Base-by-base conservation (phyloP, 108 stramenopile species). In the Epipyxis sp. region DNA sequence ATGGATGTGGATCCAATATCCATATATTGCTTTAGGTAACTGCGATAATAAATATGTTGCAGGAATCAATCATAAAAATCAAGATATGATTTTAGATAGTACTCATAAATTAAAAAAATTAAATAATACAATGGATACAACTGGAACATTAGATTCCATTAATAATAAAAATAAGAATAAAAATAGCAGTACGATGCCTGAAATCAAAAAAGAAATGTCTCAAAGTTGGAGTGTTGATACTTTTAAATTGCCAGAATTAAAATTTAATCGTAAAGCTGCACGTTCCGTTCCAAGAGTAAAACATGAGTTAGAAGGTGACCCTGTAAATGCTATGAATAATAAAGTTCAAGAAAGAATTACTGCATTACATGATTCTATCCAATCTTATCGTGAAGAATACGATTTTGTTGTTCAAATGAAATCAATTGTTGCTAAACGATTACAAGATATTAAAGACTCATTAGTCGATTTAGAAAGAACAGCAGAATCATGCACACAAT, bases 1-100 rank as follows among this genome's bases (percentile, higher is more conserved):
- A 0, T 87, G 87, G 87, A 86, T 87, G 87, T 87, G 87, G 87
- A 87, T 87, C 42, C 84, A 87, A 65, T 87, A 84, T 68, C 87
- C 87, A 3, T 80, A 78, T 80, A 79, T 87, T 20, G 85, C 87
- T 3, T 58, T 87, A 41, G 82, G 81, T 20, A 87, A 87, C 78
- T 87, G 87, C 50, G 86, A 85, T 6, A 10, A 13, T 10, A 37
- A 25, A 34, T 37, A 30, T 74, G 10, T 10, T 43, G 50, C 16
- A 54, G 71, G 71, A 30, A 32, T 27, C 34, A 25, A 13, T 57
- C 20, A 25, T 20, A 25, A 57, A 57, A 25, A 57, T 16, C 54
- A 57, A 57, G 20, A 57, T 25, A 25, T 25, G 54, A 25, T 16
- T 25, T 16, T 57, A 16, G 54, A 57, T 57, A 16, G 16, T 25